Evolutionary conservation across 2,329 filamentous ascomycete species (phyloP).

Genomic region (Xylariaceae sp.): DNA sequence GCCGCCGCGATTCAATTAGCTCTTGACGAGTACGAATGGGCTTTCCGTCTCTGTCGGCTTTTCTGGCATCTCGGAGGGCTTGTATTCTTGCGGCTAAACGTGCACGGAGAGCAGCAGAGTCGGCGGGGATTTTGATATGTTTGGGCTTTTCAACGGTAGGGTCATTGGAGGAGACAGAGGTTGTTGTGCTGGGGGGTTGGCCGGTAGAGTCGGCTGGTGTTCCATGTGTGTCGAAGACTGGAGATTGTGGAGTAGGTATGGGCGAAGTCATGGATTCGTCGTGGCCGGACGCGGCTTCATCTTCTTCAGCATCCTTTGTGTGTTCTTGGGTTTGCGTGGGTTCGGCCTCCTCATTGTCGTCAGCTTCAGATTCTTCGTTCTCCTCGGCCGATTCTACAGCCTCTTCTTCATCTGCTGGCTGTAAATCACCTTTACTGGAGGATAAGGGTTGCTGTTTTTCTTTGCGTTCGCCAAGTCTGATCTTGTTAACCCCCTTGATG

Average conservation of each 20-base stretch:
- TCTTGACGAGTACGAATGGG: constrained; percentile 84
- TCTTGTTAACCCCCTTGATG: constrained; percentile 35
- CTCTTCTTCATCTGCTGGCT: constrained; percentile 29
- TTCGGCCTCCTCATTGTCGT: constrained; percentile 8
- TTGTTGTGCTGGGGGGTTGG: constrained; percentile 55
- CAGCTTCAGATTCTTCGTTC: constrained; percentile 9
- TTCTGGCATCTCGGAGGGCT: constrained; percentile 76
- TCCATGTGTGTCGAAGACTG: constrained; percentile 55
- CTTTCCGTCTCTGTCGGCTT: constrained; percentile 82
- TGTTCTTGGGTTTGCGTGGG: constrained; percentile 35
- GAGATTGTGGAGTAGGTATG: constrained; percentile 53
- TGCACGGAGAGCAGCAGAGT: constrained; percentile 70
- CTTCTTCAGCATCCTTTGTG: constrained; percentile 51
- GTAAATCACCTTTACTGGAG: constrained; percentile 14
- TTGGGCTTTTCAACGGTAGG: constrained; percentile 60
- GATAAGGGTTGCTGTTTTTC: constrained; percentile 14
- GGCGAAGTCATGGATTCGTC: constrained; percentile 31
- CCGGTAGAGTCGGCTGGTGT: constrained; percentile 38
- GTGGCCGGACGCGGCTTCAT: constrained; percentile 34
- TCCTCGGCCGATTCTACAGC: constrained; percentile 11
- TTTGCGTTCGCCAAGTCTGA: constrained; percentile 31
- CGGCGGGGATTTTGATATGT: constrained; percentile 62
- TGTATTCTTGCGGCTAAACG: constrained; percentile 81
- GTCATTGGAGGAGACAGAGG: constrained; percentile 65
- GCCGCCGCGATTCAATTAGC: constrained; percentile 81